These are phyloP conservation scores for Seiridium cupressi DNA, from an alignment of 2,329 filamentous ascomycete species.

Conservation along the genomic window DNA sequence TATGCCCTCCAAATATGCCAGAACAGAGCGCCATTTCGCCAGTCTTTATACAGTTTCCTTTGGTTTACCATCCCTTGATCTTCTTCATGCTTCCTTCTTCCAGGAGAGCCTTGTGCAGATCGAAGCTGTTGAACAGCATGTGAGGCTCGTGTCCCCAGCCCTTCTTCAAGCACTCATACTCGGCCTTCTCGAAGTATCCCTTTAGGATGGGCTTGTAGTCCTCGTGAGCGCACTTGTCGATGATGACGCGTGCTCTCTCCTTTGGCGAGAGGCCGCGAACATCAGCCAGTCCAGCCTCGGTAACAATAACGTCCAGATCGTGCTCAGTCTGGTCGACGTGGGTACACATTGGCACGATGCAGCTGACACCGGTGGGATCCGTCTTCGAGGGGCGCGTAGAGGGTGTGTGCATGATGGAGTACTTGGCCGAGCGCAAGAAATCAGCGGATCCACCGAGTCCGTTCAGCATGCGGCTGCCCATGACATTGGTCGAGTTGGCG, in stretches of 20 bases:
- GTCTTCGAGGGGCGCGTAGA: constrained; percentile 77
- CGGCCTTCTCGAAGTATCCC: constrained; percentile 82
- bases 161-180: constrained; percentile 81
- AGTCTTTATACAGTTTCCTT: background rate
- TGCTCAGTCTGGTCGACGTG: constrained; percentile 93
- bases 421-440: constrained; percentile 69
- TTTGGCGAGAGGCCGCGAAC: constrained; percentile 77
- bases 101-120: constrained; percentile 81
- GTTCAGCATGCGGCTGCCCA: constrained; percentile 80
- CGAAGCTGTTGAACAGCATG: constrained; percentile 80
- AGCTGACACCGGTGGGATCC: constrained; percentile 77
- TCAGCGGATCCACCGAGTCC: constrained; percentile 72
- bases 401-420: constrained; percentile 93
- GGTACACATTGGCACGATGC: constrained; percentile 92
- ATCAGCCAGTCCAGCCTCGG: constrained; percentile 73
- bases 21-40: background rate
- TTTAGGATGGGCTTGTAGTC: constrained; percentile 79
- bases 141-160: constrained; percentile 91
- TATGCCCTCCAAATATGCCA: background rate
- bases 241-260: constrained; percentile 81
- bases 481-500: constrained; percentile 86
- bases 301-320: constrained; percentile 87
- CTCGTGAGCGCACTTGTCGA: constrained; percentile 82
- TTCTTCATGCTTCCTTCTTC: constrained; percentile 86
- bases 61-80: constrained; percentile 61